These are phyloP conservation scores for Neurospora sp. DNA, from an alignment of 2,329 filamentous ascomycete species.

Conservation along the genomic window DNA sequence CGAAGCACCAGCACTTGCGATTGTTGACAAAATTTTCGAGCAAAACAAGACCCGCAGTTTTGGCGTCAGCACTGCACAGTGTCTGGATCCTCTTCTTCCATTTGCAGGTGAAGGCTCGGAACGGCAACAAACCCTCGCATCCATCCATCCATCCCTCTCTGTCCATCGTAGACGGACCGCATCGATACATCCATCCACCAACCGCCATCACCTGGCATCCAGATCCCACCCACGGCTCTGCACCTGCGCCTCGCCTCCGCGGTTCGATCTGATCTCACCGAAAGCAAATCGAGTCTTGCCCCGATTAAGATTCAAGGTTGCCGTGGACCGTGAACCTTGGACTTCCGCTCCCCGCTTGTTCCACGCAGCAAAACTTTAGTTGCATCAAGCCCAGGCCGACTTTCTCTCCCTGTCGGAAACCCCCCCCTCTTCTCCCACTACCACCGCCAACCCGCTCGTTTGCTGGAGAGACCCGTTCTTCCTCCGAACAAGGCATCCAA, in stretches of 20 bases:
- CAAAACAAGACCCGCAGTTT: neutral
- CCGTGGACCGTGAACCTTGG: slow-evolving; percentile 1
- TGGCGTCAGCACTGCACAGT: neutral
- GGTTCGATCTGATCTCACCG: neutral
- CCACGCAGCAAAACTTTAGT: slow-evolving; percentile 18
- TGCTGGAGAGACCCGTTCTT: slow-evolving; percentile 6
- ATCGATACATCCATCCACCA: neutral
- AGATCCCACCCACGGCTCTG: neutral
- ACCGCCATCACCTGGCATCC: neutral
- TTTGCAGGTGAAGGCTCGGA: neutral
- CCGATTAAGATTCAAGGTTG: neutral
- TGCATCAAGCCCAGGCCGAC: slow-evolving; percentile 13
- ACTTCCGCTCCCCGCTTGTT: slow-evolving; percentile 17
- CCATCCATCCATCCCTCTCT: neutral
- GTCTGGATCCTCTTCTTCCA: neutral
- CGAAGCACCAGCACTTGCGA: neutral
- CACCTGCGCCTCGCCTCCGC: neutral
- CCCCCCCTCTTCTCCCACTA: slow-evolving; percentile 11
- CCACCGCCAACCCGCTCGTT: slow-evolving; percentile 7
- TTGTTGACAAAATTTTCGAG: neutral
- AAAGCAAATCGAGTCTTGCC: neutral
- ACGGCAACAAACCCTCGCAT: neutral
- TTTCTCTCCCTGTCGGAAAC: slow-evolving; percentile 16
- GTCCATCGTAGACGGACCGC: neutral
- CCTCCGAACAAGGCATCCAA: slow-evolving; percentile 11